Base-by-base conservation (phyloP, 2,329 filamentous ascomycete species). In the Ambrosiella xylebori region DNA sequence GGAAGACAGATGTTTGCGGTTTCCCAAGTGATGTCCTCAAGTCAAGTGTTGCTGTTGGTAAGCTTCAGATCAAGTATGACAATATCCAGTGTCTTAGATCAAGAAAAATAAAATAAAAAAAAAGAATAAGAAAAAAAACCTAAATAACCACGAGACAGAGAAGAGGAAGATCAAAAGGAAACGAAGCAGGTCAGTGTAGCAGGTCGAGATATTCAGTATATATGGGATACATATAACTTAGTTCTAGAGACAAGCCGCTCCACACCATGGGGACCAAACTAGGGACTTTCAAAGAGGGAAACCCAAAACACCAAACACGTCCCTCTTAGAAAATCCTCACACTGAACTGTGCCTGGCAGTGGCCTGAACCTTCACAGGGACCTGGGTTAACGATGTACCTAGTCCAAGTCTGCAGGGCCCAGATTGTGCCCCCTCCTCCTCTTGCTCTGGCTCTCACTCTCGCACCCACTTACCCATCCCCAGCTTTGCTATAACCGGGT, bases 101-200 rank as follows among this genome's bases (percentile, higher is more conserved):
- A 27, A 27, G 27, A 27, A 27, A 3, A 27, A 35, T 3, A 35
- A 19, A 19, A 36, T 36, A 51, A 35, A 51, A 51, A 51, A 19
- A 51, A 51, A 49, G 52, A 56, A 27, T 27, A 47, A 54, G 36
- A 57, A 57, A 47, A 56, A 53, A 56, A 47, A 55, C 15, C 35
- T 56, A 55, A 44, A 61, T 19, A 47, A 56, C 44, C 12, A 54
- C 54, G 38, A 54, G 53, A 56, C 50, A 58, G 44, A 60, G 52
- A 54, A 54, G 54, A 57, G 59, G 39, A 51, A 45, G 59, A 54
- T 52, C 51, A 55, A 41, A 58, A 54, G 50, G 45, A 58, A 41
- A 54, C 27, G 39, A 47, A 58, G 36, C 40, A 54, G 40, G 44
- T 38, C 35, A 39, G 37, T 58, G 51, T 58, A 54, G 54, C 50